These are phyloP conservation scores for Micractinium sp. DNA, from an alignment of 139 green algal species.

Conservation along the genomic window DNA sequence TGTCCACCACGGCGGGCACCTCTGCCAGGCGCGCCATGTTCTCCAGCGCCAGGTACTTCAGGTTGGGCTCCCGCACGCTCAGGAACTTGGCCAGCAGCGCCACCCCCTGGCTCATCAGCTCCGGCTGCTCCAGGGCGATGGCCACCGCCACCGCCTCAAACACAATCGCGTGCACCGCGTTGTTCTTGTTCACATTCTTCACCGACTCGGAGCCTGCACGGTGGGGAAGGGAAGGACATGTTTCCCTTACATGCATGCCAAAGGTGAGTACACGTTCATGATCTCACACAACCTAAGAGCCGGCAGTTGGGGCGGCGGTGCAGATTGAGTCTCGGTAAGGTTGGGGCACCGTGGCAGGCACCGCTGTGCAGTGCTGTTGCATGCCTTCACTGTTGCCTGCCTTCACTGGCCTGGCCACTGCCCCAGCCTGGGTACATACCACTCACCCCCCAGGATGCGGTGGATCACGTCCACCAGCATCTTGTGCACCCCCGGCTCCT, in stretches of 20 bases:
- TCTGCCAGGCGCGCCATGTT: conserved; percentile 81
- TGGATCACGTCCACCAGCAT: conserved; percentile 69
- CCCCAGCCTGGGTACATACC: too few species aligned
- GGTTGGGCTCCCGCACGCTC: conserved; percentile 83
- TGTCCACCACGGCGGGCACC: conserved; percentile 65
- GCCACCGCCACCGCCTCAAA: conserved; percentile 95
- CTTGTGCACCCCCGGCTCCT: conserved; percentile 65
- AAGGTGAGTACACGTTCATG: too few species aligned
- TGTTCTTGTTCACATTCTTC: conserved; percentile 97
- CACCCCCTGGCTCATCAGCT: conserved; percentile 57
- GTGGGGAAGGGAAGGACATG: background rate
- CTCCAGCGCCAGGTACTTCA: conserved; percentile 94
- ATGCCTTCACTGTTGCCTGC: too few species aligned
- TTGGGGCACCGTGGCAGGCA: background rate
- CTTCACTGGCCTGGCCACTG: too few species aligned
- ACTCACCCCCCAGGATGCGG: conserved; percentile 64
- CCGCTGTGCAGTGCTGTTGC: background rate
- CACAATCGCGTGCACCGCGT: conserved; percentile 95
- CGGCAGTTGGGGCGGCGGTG: too few species aligned
- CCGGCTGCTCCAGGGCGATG: conserved; percentile 75
- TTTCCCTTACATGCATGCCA: background rate
- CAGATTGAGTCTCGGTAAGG: background rate
- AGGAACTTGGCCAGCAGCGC: conserved; percentile 80
- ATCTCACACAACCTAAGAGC: too few species aligned
- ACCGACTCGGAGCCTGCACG: conserved; percentile 46